phyloP scores from a whole-genome alignment of 225 moss, liverwort and hornwort genomes.

The Antitrichia curtipendula region DNA sequence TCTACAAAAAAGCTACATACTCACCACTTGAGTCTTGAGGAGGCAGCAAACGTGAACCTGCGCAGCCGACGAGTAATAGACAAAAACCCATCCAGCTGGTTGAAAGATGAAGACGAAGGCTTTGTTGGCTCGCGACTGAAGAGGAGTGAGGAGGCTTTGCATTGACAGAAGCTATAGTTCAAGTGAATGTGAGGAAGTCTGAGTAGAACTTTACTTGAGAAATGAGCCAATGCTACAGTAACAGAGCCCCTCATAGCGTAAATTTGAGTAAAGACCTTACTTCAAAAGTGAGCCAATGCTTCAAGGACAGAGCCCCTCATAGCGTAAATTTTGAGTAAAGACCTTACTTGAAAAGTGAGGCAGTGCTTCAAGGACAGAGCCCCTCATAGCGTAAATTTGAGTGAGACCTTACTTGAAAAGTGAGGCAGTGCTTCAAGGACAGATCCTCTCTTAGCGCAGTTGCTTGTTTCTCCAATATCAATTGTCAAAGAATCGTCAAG shows the following conservation, averaged over 20 bases:
- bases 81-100: background rate
- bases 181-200: background rate
- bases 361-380: background rate
- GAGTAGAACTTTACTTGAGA: background rate
- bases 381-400: background rate
- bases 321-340: too few species aligned
- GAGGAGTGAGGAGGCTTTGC: background rate
- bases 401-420: background rate
- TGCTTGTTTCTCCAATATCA: background rate
- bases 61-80: background rate
- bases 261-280: background rate
- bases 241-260: background rate
- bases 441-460: background rate
- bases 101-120: background rate
- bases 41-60: background rate
- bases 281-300: background rate
- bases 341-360: background rate
- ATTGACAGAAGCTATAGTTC: background rate
- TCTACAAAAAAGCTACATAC: background rate
- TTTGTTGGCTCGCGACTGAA: background rate
- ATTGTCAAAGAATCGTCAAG: background rate
- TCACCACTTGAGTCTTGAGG: background rate
- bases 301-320: background rate
- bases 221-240: background rate
- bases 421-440: background rate